These are phyloP conservation scores for Ceriops zippeliana DNA, from an alignment of 345 rosid species.

Conservation along the genomic window DNA sequence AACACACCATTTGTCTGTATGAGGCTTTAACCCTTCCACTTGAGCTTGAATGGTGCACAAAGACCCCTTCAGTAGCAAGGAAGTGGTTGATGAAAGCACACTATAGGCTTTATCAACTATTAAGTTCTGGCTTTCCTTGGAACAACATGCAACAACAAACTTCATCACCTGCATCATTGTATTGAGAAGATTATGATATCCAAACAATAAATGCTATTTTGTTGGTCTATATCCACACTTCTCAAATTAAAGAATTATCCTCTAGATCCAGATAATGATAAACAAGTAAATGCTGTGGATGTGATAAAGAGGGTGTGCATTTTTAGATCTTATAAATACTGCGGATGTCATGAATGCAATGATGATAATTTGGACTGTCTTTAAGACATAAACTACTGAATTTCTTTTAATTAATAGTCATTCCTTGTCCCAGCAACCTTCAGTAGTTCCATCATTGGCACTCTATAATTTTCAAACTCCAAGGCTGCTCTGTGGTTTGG, in stretches of 20 bases:
- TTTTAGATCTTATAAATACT: conserved; percentile 49
- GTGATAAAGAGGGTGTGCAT: conserved; percentile 37
- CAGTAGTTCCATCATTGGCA: conserved; percentile 58
- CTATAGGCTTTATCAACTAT: conserved; percentile 57
- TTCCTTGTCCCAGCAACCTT: conserved; percentile 78
- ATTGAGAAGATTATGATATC: conserved; percentile 56
- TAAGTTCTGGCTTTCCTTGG: conserved; percentile 58
- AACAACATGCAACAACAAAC: conserved; percentile 62
- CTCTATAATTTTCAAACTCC: conserved; percentile 49
- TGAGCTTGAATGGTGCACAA: conserved; percentile 27
- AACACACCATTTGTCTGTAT: too few species aligned
- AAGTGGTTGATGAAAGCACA: conserved; percentile 46
- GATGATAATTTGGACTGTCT: conserved; percentile 62
- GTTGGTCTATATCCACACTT: neutral
- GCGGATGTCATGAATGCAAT: conserved; percentile 55
- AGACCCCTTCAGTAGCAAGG: conserved; percentile 44
- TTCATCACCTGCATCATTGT: conserved; percentile 61
- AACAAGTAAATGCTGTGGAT: too few species aligned
- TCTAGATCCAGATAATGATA: neutral
- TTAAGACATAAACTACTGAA: conserved; percentile 60
- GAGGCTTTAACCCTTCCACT: conserved; percentile 31
- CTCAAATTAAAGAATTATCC: neutral
- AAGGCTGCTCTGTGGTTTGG: conserved; percentile 66
- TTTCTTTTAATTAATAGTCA: conserved; percentile 66
- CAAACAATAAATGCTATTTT: conserved; percentile 10